Conservation (phyloP, 192 early-diverging fungal genomes). For the Diversispora eburnea region DNA sequence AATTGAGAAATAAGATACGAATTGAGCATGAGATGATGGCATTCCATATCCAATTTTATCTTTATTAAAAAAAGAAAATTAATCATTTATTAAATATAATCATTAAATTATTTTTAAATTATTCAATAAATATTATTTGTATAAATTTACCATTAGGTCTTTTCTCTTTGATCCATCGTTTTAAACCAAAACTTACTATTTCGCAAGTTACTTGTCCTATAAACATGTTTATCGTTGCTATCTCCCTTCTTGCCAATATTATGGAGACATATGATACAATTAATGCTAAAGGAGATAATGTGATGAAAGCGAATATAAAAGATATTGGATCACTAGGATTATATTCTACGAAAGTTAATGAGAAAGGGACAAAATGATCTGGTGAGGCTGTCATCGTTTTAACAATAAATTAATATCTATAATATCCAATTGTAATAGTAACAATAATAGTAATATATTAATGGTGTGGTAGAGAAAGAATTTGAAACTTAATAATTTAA, state of each 20-base stretch:
- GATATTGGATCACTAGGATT: constrained; percentile 52
- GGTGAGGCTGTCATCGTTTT: too few relatives aligned
- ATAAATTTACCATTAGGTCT: constrained; percentile 57
- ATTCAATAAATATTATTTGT: neutral
- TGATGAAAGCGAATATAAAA: constrained; percentile 58
- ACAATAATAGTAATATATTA: too few relatives aligned
- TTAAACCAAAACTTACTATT: constrained; percentile 56
- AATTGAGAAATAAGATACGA: constrained; percentile 70
- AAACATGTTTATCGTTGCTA: constrained; percentile 57
- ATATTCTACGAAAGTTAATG: constrained; percentile 72
- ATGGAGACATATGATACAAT: constrained; percentile 66
- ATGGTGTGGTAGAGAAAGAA: too few relatives aligned
- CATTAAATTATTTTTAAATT: neutral
- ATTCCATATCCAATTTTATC: constrained; percentile 77
- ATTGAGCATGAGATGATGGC: constrained; percentile 81
- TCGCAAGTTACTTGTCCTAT: constrained; percentile 72
- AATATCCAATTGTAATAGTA: too few relatives aligned
- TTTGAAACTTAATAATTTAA: too few relatives aligned
- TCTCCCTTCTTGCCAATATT: constrained; percentile 56
- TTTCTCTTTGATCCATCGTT: constrained; percentile 55
- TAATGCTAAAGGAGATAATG: constrained; percentile 63
- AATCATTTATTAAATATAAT: too few relatives aligned
- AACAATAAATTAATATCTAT: too few relatives aligned
- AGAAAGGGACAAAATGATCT: constrained; percentile 49
- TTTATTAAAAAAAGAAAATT: constrained; percentile 43